Percentiles rank a stretch among this genome's conserved stretches.
Evolutionary conservation across 192 early-diverging fungal genomes (phyloP).

Genomic region (Gonapodya prolifera): DNA sequence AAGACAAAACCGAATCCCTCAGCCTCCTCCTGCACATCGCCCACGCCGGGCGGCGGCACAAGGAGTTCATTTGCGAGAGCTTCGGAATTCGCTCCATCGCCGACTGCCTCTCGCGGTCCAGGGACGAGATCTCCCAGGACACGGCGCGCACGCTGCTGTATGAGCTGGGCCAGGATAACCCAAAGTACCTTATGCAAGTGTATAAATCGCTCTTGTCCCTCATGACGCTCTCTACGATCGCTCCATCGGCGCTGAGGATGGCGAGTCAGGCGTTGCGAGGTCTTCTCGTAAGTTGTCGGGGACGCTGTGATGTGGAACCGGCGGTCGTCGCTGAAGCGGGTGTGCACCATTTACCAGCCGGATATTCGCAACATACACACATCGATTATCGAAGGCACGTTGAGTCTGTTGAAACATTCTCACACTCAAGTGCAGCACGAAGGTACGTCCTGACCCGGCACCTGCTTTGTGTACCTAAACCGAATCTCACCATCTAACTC

Average conservation of each 20-base stretch:
- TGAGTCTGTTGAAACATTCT: conserved; percentile 30
- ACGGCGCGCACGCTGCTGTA: conserved; percentile 39
- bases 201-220: conserved; percentile 43
- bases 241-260: conserved; percentile 45
- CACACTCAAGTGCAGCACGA: conserved; percentile 54
- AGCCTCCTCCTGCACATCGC: conserved; percentile 32
- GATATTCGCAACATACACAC: conserved; percentile 35
- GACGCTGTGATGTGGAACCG: no score
- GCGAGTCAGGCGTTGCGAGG: conserved; percentile 41
- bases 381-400: conserved; percentile 37
- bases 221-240: conserved; percentile 26
- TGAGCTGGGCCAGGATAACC: conserved; percentile 46
- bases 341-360: no score
- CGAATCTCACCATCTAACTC: conserved; percentile 8
- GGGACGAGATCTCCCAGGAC: conserved; percentile 43
- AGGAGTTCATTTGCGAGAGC: conserved; percentile 55
- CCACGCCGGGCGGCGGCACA: conserved; percentile 38
- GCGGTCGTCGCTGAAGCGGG: no score
- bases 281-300: conserved; percentile 22
- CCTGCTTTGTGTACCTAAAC: no score
- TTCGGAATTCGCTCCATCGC: conserved; percentile 38
- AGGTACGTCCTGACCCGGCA: conserved; percentile 27
- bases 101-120: conserved; percentile 40
- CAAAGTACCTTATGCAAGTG: conserved; percentile 48
- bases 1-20: conserved; percentile 42